Conservation (phyloP, 306 rosid genomes). For the Arachis hypogaea region DNA sequence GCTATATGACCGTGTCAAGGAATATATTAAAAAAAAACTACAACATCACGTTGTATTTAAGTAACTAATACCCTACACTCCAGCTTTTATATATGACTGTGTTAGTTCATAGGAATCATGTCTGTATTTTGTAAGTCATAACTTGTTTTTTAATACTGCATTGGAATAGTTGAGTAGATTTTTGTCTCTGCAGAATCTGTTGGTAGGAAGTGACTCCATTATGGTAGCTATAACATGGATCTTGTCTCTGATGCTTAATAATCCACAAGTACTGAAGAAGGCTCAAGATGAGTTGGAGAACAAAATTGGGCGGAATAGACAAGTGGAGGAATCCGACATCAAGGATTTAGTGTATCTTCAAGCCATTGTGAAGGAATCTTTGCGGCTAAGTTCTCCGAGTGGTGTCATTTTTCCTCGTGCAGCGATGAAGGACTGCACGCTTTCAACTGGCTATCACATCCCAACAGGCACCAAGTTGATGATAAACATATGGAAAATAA, state of each 20-base stretch:
- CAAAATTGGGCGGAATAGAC: background rate
- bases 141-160: background rate
- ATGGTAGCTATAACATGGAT: conserved; percentile 21
- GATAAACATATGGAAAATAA: background rate
- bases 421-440: background rate
- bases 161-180: conserved; percentile 2
- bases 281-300: conserved; percentile 33
- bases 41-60: too few species aligned
- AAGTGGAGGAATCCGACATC: background rate
- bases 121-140: background rate
- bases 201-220: conserved; percentile 31
- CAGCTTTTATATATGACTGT: background rate
- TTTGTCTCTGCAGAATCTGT: conserved; percentile 21
- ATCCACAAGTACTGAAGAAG: conserved; percentile 34
- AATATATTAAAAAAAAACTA: too few species aligned
- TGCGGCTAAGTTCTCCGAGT: background rate
- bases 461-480: background rate
- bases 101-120: background rate
- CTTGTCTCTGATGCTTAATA: conserved; percentile 28
- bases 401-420: background rate
- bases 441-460: background rate
- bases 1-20: too few species aligned
- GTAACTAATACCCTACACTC: too few species aligned
- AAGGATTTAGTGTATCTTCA: background rate
- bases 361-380: background rate